A percentile compares a stretch with the other conserved stretches of the same genome.
phyloP scores from a whole-genome alignment of 768 basidiomycete genomes.

The Lanmaoa pseudosensibilis region DNA sequence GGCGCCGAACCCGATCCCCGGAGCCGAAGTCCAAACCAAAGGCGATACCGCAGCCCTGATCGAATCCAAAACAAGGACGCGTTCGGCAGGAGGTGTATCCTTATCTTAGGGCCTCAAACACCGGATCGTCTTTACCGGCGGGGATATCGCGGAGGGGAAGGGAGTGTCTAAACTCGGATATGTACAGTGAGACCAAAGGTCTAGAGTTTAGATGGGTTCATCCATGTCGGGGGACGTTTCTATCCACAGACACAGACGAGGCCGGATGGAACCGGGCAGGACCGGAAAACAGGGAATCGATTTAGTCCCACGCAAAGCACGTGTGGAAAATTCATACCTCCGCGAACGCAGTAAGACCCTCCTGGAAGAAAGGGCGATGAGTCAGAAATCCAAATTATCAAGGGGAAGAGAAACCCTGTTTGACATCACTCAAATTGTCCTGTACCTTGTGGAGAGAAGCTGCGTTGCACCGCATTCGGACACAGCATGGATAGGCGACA shows the following conservation, averaged over 20 bases:
- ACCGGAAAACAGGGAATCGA: constrained; percentile 6
- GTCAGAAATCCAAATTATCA: constrained; percentile 9
- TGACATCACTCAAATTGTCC: constrained; percentile 4
- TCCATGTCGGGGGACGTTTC: constrained; percentile 24
- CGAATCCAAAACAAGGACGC: background rate
- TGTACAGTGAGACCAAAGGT: background rate
- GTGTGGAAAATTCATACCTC: constrained; percentile 28
- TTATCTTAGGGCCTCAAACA: background rate
- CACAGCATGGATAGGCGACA: background rate
- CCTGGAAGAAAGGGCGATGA: constrained; percentile 40
- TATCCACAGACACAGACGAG: background rate
- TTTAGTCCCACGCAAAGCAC: background rate
- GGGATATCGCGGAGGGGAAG: background rate
- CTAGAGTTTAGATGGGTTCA: constrained; percentile 20
- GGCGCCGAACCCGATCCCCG: no score
- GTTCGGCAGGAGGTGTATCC: background rate
- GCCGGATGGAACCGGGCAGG: background rate
- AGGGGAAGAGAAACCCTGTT: background rate
- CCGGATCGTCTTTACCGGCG: background rate
- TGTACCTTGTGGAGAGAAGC: background rate
- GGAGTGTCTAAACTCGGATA: background rate
- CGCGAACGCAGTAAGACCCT: constrained; percentile 67
- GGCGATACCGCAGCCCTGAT: background rate
- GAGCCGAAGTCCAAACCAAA: no score
- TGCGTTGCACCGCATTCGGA: background rate